Evolutionary conservation across 2,329 filamentous ascomycete species (phyloP).

Genomic region (Aspergillus viridinutans): DNA sequence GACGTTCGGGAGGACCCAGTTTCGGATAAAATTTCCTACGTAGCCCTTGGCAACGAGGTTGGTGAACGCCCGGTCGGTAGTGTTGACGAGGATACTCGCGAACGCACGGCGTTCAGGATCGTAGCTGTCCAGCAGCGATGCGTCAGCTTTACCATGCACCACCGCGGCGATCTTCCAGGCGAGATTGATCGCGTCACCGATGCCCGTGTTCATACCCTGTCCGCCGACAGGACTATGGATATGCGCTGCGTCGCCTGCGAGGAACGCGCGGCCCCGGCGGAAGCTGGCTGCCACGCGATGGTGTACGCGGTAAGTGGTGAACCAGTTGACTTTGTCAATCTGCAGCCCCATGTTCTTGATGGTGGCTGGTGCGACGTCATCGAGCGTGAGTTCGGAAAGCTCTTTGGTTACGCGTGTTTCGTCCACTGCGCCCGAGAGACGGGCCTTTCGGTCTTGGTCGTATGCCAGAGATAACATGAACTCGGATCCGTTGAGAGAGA

Average conservation of each 20-base stretch:
- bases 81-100: constrained; percentile 40
- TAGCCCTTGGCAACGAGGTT: constrained; percentile 35
- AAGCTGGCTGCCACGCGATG: constrained; percentile 42
- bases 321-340: constrained; percentile 32
- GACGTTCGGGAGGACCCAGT: constrained; percentile 37
- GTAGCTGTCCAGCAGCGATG: constrained; percentile 47
- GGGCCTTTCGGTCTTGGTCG: constrained; percentile 16
- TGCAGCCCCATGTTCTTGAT: constrained; percentile 18
- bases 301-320: constrained; percentile 46
- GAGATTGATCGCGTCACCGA: constrained; percentile 53
- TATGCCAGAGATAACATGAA: constrained; percentile 35
- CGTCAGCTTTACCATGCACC: constrained; percentile 34
- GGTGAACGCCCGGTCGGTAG: constrained; percentile 42
- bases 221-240: constrained; percentile 54
- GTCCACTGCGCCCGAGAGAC: constrained; percentile 25
- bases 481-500: constrained; percentile 31
- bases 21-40: constrained; percentile 40
- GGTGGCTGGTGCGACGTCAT: constrained; percentile 25
- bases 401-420: constrained; percentile 13
- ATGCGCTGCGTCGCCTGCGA: constrained; percentile 57
- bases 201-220: constrained; percentile 56
- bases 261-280: constrained; percentile 47
- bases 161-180: constrained; percentile 53
- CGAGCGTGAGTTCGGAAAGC: constrained; percentile 24
- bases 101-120: constrained; percentile 47